Evolutionary conservation across 768 basidiomycete genomes (phyloP).

Genomic region (Flagelloscypha sp.): DNA sequence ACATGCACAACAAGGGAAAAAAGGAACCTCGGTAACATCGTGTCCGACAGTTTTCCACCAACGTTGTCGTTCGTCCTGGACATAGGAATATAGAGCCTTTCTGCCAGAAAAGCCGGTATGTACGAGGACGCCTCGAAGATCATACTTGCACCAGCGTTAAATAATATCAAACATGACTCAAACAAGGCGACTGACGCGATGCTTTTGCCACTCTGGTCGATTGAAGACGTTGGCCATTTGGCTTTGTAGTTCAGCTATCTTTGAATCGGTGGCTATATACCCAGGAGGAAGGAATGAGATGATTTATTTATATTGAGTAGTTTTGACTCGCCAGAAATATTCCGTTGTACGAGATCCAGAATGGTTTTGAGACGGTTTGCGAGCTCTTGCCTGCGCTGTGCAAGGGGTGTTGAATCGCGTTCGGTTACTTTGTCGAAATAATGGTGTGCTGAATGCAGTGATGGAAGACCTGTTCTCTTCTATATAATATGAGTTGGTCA

Average conservation of each 20-base stretch:
- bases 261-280: constrained; percentile 49
- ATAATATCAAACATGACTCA: not conserved
- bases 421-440: too few relatives aligned
- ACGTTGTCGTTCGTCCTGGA: constrained; percentile 46
- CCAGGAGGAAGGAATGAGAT: too few relatives aligned
- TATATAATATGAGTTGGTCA: too few relatives aligned
- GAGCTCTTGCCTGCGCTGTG: too few relatives aligned
- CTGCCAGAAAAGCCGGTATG: constrained; percentile 75
- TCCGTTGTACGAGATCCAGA: too few relatives aligned
- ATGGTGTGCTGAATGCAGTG: too few relatives aligned
- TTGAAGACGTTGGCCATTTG: constrained; percentile 44
- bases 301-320: too few relatives aligned
- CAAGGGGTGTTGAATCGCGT: too few relatives aligned
- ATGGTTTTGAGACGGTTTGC: too few relatives aligned
- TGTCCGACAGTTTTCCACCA: constrained; percentile 84
- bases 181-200: constrained; percentile 33
- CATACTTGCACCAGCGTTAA: constrained; percentile 45
- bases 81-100: constrained; percentile 72
- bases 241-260: constrained; percentile 35
- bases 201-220: constrained; percentile 55
- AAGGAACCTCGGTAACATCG: constrained; percentile 50
- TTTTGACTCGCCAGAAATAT: too few relatives aligned
- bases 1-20: not conserved
- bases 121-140: constrained; percentile 68
- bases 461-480: too few relatives aligned